Evolutionary conservation across 2,329 filamentous ascomycete genomes (phyloP), one percentile per base, ranked within the genome.

Genomic region (Ascochyta rabiei): DNA sequence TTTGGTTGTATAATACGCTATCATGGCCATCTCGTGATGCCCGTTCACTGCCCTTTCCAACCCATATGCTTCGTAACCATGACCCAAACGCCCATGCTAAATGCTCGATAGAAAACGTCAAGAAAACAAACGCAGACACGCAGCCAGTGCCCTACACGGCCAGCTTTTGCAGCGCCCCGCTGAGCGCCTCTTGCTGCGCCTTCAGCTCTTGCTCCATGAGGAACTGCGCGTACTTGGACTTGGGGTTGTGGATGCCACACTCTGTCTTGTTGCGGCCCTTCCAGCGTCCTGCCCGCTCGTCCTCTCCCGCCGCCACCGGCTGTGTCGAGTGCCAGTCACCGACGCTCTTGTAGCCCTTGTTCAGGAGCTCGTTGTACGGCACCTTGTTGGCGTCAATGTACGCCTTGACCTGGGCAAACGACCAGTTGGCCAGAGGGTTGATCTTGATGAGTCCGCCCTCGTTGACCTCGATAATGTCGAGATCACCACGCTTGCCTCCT

Each of bases 241-340:
- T 89, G 78, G 95, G 96, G 83, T 98, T 98, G 85, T 99, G 95
- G 72, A 99, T 98, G 42, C 95, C 95, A 76, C 95, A 99, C 81
- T 99, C 95, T 15, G 92, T 96, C 88, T 99, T 99, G 70, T 84
- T 80, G 76, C 92, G 89, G 59, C 95, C 95, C 84, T 96, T 97
- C 95, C 95, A 99, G 65, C 95, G 88, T 54, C 95, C 95, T 8
- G 95, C 89, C 46, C 95, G 89, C 85, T 99, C 95, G 70, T 98
- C 95, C 79, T 99, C 95, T 62, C 90, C 90, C 55, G 93, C 91
- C 60, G 83, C 86, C 57, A 98, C 92, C 12, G 95, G 93, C 61
- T 81, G 89, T 4, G 95, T 99, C 45, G 92, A 96, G 83, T 99
- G 95, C 91, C 93, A 98, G 82, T 99, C 95, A 59, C 95, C 95